phyloP scores from a whole-genome alignment of 2,329 filamentous ascomycete species.

The Alternaria arborescens region DNA sequence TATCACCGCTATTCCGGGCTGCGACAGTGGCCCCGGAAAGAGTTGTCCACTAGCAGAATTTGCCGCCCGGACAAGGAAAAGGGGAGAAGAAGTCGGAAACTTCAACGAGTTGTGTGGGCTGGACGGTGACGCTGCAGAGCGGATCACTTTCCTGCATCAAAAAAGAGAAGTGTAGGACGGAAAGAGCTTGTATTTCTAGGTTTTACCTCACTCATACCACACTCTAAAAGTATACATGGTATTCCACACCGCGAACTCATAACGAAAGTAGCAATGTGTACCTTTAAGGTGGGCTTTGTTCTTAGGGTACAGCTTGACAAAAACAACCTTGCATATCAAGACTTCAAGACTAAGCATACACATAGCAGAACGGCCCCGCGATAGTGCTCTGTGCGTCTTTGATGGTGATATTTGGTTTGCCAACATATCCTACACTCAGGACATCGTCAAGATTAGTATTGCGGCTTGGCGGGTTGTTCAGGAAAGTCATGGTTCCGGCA shows the following conservation, averaged over 20 bases:
- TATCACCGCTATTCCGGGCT: constrained; percentile 60
- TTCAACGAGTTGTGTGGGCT: constrained; percentile 61
- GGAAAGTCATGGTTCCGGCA: background rate
- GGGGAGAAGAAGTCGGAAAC: constrained; percentile 55
- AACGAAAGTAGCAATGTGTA: background rate
- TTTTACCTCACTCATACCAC: background rate
- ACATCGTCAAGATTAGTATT: background rate
- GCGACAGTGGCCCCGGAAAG: constrained; percentile 56
- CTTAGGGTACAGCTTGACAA: background rate
- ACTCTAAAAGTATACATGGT: background rate
- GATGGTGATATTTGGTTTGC: constrained; percentile 38
- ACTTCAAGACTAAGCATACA: constrained; percentile 43
- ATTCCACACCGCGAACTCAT: background rate
- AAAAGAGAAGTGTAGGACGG: background rate
- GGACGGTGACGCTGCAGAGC: constrained; percentile 48
- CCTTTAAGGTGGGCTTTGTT: background rate
- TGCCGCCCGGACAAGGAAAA: constrained; percentile 50
- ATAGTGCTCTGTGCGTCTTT: constrained; percentile 49
- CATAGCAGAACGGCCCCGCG: constrained; percentile 47
- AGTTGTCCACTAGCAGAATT: constrained; percentile 61
- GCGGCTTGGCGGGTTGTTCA: background rate
- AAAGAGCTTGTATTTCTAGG: background rate
- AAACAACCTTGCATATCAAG: background rate
- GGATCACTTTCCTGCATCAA: constrained; percentile 62
- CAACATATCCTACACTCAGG: constrained; percentile 17